A percentile compares a stretch with the other conserved stretches of the same genome.
Evolutionary conservation across 2,329 filamentous ascomycete genomes (phyloP).

Genomic region (Colletotrichum scovillei): DNA sequence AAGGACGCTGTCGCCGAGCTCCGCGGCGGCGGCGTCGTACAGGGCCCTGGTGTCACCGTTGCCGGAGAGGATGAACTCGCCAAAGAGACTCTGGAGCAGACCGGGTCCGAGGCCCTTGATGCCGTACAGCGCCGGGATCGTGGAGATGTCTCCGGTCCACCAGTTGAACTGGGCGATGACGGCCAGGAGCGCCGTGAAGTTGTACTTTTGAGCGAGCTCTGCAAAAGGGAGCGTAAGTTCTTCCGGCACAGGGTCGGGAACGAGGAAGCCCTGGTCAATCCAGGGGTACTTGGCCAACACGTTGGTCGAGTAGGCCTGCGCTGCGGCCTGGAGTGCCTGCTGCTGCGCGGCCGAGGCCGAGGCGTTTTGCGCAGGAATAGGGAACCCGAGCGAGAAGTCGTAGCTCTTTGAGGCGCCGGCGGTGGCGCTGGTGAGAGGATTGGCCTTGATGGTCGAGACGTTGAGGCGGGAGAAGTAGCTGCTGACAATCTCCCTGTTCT

Average conservation of each 20-base stretch:
- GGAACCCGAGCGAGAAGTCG: constrained; percentile 35
- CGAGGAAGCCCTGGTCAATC: constrained; percentile 43
- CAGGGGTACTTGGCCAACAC: constrained; percentile 29
- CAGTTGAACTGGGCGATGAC: constrained; percentile 47
- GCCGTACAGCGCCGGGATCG: constrained; percentile 52
- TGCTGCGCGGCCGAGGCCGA: constrained; percentile 21
- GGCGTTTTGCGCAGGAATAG: constrained; percentile 24
- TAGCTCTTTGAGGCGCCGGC: constrained; percentile 26
- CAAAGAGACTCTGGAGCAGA: constrained; percentile 35
- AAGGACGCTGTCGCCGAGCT: constrained; percentile 43
- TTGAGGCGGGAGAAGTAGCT: constrained; percentile 51
- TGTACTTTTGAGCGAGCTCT: constrained; percentile 54
- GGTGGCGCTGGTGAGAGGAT: neutral
- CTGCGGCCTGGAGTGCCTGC: constrained; percentile 14
- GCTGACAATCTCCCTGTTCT: constrained; percentile 46
- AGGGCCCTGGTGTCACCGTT: constrained; percentile 40
- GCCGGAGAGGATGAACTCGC: constrained; percentile 39
- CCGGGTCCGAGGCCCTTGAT: constrained; percentile 45
- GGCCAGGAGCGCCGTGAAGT: constrained; percentile 48
- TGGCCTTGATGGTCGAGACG: constrained; percentile 37
- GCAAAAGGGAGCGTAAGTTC: constrained; percentile 56
- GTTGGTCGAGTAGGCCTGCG: constrained; percentile 19
- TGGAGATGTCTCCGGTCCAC: constrained; percentile 52
- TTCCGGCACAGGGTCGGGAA: constrained; percentile 56
- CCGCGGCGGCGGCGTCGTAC: constrained; percentile 41